phyloP scores from a whole-genome alignment of 2,329 filamentous ascomycete genomes.

The Pseudocercospora fijiensis region DNA sequence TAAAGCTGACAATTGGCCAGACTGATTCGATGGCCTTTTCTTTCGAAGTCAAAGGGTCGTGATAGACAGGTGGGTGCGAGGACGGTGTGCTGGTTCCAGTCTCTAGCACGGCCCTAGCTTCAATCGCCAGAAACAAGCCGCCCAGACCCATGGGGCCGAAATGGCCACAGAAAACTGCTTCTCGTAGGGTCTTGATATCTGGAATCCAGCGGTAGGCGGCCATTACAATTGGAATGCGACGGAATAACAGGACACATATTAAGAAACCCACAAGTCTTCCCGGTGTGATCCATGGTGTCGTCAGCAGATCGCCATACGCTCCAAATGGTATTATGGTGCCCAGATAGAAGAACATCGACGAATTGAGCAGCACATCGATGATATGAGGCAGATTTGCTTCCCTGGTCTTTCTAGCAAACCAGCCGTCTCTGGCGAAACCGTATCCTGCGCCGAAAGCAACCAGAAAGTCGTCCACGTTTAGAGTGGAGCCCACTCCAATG shows the following conservation, averaged over 20 bases:
- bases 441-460: conserved; percentile 57
- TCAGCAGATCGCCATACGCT: conserved; percentile 41
- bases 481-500: conserved; percentile 52
- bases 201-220: conserved; percentile 50
- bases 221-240: conserved; percentile 54
- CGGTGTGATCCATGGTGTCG: conserved; percentile 44
- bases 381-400: conserved; percentile 51
- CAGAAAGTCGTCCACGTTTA: conserved; percentile 58
- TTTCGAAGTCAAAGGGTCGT: conserved; percentile 36
- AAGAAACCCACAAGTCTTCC: conserved; percentile 49
- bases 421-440: conserved; percentile 56
- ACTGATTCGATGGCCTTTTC: conserved; percentile 47
- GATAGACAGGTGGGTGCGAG: conserved; percentile 44
- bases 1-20: conserved; percentile 57
- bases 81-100: conserved; percentile 49
- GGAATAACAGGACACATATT: conserved; percentile 52
- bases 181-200: conserved; percentile 50
- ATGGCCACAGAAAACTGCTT: conserved; percentile 57
- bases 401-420: conserved; percentile 51
- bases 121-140: conserved; percentile 57
- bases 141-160: conserved; percentile 60
- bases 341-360: conserved; percentile 57
- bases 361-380: conserved; percentile 58
- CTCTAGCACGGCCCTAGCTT: conserved; percentile 55
- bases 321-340: conserved; percentile 56